Evolutionary conservation across 73 alveolate species (phyloP).

Genomic region (Tetrahymena borealis): DNA sequence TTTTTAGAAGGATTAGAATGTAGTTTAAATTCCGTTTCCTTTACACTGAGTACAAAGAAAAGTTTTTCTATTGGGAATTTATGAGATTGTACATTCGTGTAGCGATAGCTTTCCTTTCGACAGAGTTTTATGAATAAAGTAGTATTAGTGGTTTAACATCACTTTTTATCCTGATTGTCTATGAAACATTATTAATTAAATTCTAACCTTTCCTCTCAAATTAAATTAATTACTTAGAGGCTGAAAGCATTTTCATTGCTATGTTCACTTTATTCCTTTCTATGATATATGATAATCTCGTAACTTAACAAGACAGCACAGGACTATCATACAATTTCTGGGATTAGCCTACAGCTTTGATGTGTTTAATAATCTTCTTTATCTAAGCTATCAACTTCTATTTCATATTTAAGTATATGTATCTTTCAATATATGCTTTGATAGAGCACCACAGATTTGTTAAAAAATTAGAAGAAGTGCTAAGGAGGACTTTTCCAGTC

Average conservation of each 20-base stretch:
- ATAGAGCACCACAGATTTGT: neutral
- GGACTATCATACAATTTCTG: neutral
- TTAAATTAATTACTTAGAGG: neutral
- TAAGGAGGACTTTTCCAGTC: neutral
- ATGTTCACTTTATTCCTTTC: neutral
- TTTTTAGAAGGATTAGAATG: neutral
- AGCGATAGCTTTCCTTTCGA: neutral
- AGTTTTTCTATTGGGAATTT: neutral
- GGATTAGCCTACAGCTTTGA: neutral
- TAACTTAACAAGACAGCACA: neutral
- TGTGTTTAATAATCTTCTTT: neutral
- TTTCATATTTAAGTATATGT: neutral
- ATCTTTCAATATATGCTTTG: neutral
- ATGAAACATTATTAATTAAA: neutral
- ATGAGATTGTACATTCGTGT: neutral
- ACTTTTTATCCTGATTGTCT: neutral
- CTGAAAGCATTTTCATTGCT: neutral
- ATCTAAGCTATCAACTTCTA: neutral
- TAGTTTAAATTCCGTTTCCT: neutral
- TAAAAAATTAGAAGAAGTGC: neutral
- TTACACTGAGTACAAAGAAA: neutral
- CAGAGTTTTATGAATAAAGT: neutral
- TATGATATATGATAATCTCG: neutral
- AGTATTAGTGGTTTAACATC: neutral
- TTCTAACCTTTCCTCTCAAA: neutral